Base-by-base conservation (phyloP, 2,329 filamentous ascomycete species). In the Aspergillus brunneoviolaceus region DNA sequence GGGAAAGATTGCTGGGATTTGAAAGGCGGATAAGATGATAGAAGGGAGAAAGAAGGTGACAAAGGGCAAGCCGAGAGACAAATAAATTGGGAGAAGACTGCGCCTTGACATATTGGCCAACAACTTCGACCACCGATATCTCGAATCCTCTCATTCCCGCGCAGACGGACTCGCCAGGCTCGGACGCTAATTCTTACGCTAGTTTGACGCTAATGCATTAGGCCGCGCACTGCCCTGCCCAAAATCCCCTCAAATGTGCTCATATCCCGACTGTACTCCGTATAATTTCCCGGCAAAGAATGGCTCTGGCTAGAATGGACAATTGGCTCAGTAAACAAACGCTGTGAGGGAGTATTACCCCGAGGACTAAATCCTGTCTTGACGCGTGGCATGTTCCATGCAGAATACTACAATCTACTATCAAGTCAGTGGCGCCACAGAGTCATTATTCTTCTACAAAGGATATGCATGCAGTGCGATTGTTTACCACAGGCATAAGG, bases 161-260 rank as follows among this genome's bases (percentile, higher is more conserved):
- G 16, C 14, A 5, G 35, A 16, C 35, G 3, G 19, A 19, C 19
- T 19, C 35, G 35, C 35, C 35, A 42, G 11, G 16, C 35, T 42
- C 16, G 12, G 35, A 42, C 35, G 16, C 35, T 64, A 78, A 55
- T 84, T 79, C 70, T 7, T 73, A 76, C 45, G 77, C 74, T 0
- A 76, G 72, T 35, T 68, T 83, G 0, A 71, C 77, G 16, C 1
- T 86, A 84, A 68, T 81, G 82, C 78, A 85, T 83, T 0, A 42
- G 12, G 35, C 35, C 16, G 35, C 14, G 35, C 16, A 4, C 35
- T 42, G 35, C 7, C 14, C 16, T 42, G 35, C 16, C 16, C 35
- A n/a, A 42, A 16, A 42, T 42, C 14, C 14, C 14, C 35, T 42
- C 35, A 42, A 42, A 42, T 42, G 35, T 42, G 35, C 35, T 42